Base-by-base conservation (phyloP, 2,329 filamentous ascomycete species). In the Pestalotiopsis sp. region DNA sequence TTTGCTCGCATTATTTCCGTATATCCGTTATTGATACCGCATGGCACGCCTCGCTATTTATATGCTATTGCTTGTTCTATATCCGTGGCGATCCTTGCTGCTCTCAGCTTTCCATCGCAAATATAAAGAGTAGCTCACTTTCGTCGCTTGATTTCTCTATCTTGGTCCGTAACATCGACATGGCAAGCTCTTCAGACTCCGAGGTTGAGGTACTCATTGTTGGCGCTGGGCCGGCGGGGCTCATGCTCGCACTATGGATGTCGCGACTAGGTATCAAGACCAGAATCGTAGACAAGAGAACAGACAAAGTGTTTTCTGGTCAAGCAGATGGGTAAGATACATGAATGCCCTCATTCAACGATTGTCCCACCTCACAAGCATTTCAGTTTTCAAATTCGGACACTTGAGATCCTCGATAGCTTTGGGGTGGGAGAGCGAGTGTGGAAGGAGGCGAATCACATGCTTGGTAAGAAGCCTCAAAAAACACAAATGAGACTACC, bases 381-480 rank as follows among this genome's bases (percentile, higher is more conserved):
- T 27, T 17, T 41, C 20, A 77, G 76, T 4, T 77, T 91, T 2
- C 89, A 92, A 78, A 88, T 86, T 71, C 88, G 91, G 1, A 92
- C 89, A 0, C 82, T 93, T 1, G 90, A 94, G 77, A 92, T 93
- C n/a, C 88, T 93, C 67, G 90, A 94, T 73, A 89, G 87, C 64
- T 91, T 94, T 72, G 91, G 88, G 0, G 87, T 94, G 68, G 89
- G 83, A 2, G 86, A 93, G 71, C 81, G 86, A 4, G 86, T 85
- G 1, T 89, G 88, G 86, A 89, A 89, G 62, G 91, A 93, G 73
- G 85, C 87, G 13, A 91, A 91, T 75, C 89, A 90, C 74, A 87
- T 92, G 81, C 82, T 91, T n/a, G 81, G 88, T 91, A 68, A 77
- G 27, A 11, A 23, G 20, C 57, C 23, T 14, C 9, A 23, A 59